phyloP scores from a whole-genome alignment of 1,284 basidiomycete species.

The Schizopora paradoxa region DNA sequence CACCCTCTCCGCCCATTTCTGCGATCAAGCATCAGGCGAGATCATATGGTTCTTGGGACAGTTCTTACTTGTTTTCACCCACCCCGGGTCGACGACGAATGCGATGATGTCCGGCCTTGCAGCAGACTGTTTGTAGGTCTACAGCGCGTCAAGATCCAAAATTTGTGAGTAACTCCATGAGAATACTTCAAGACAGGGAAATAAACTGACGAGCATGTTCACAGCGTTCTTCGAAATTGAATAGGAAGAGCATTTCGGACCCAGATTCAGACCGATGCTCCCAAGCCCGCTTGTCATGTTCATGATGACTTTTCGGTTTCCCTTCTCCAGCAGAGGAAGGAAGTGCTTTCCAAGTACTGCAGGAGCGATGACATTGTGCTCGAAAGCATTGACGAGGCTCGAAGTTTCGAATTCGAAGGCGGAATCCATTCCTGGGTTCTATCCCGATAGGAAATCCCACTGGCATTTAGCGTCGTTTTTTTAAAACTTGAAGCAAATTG shows the following conservation, averaged over 20 bases:
- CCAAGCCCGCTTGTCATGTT: slow-evolving; percentile 31
- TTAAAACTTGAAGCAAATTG: neutral
- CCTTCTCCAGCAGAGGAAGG: slow-evolving; percentile 28
- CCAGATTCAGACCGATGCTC: slow-evolving; percentile 27
- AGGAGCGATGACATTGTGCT: slow-evolving; percentile 32
- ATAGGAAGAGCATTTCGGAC: slow-evolving; percentile 19
- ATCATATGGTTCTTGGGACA: neutral
- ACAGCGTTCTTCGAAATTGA: slow-evolving; percentile 22
- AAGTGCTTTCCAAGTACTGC: slow-evolving; percentile 29
- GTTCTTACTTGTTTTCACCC: slow-evolving; percentile 22
- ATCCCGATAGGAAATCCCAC: neutral
- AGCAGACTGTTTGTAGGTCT: slow-evolving; percentile 24
- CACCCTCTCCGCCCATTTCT: slow-evolving; percentile 20
- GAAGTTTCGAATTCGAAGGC: slow-evolving; percentile 24
- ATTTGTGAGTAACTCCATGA: neutral
- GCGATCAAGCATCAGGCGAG: neutral
- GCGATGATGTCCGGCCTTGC: slow-evolving; percentile 21
- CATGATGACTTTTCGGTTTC: slow-evolving; percentile 30
- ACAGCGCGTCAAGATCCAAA: neutral
- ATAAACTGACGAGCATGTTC: slow-evolving; percentile 22
- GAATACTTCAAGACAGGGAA: neutral
- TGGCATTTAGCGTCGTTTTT: neutral
- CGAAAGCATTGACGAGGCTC: slow-evolving; percentile 22
- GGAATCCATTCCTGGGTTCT: slow-evolving; percentile 25
- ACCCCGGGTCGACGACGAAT: slow-evolving; percentile 21